Base-by-base conservation (phyloP, 2,329 filamentous ascomycete genomes). In the Fusarium paranaense region DNA sequence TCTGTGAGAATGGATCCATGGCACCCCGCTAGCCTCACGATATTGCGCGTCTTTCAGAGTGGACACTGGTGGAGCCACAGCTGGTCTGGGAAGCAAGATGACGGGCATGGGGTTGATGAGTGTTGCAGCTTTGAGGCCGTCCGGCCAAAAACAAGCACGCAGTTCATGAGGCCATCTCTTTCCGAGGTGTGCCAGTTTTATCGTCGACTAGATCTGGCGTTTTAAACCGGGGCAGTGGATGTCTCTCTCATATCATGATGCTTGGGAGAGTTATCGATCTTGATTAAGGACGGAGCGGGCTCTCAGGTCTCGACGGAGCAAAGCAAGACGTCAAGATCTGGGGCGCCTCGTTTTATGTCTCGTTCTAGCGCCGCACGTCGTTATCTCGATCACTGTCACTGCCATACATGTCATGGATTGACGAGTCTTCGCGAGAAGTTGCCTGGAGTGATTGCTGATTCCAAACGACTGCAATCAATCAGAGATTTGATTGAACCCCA, bases 1-100 rank as follows among this genome's bases (percentile, higher is more conserved):
- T 45, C 42, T 61, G 54, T 54, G 56, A 62, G 67, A 59, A 74
- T 73, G 70, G 71, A 69, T 62, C 58, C 71, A 47, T 22, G 40
- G 35, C 27, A 72, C 54, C 56, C 56, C 67, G 64, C 71, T 74
- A 69, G 68, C 54, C 40, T 74, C 64, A 50, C 27, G 42, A 72
- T 66, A 72, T 74, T 69, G 71, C 64, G 71, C 71, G 67, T 62
- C 30, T 60, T 73, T 25, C 42, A 22, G 58, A 64, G 71, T 73
- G 71, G 71, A n/a, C 60, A 73, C 52, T 7, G 10, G 71, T 73
- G 71, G 71, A 73, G 67, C 45, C 38, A 20, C 32, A 22, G n/a
- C 33, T 20, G 8, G 60, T 18, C 38, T 63, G 57, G 62, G 42
- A 68, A 64, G 70, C 70, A 73, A 74, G 71, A 67, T 73, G 71